These are phyloP conservation scores for Eremochloa ophiuroides DNA, from an alignment of 176 grass and related monocot species.

Conservation along the genomic window DNA sequence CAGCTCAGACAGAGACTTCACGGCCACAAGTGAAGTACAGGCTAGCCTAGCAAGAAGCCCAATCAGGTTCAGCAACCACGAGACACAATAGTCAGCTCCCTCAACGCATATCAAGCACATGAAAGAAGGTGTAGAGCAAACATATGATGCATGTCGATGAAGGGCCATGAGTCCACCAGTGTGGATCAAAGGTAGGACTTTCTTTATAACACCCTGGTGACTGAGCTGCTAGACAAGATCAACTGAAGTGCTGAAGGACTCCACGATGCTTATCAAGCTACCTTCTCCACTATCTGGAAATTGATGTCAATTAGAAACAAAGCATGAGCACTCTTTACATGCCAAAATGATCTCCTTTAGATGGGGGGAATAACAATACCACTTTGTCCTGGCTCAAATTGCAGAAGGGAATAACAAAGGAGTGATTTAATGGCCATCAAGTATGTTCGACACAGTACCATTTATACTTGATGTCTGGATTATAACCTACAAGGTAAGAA, in stretches of 20 bases:
- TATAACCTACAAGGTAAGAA: no score
- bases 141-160: conserved; percentile 63
- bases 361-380: conserved; percentile 24
- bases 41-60: conserved; percentile 77
- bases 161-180: conserved; percentile 42
- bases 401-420: no score
- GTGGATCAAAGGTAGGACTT: conserved; percentile 62
- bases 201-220: conserved; percentile 53
- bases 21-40: conserved; percentile 61
- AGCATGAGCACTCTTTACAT: conserved; percentile 3
- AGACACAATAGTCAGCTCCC: conserved; percentile 27
- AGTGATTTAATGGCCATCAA: no score
- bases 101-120: not conserved
- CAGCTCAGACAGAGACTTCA: conserved; percentile 73
- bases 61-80: conserved; percentile 63
- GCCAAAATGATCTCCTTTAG: not conserved
- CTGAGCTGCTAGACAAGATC: conserved; percentile 74
- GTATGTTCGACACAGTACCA: no score
- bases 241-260: conserved; percentile 58
- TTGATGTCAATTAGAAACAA: conserved; percentile 3
- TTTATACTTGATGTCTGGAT: no score
- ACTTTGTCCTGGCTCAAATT: conserved; percentile 64
- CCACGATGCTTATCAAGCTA: conserved; percentile 70
- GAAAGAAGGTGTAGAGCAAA: no score
- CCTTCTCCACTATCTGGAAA: conserved; percentile 71